Conservation (phyloP, 371 early-diverging fungal genomes). For the Nematocida ausubeli region DNA sequence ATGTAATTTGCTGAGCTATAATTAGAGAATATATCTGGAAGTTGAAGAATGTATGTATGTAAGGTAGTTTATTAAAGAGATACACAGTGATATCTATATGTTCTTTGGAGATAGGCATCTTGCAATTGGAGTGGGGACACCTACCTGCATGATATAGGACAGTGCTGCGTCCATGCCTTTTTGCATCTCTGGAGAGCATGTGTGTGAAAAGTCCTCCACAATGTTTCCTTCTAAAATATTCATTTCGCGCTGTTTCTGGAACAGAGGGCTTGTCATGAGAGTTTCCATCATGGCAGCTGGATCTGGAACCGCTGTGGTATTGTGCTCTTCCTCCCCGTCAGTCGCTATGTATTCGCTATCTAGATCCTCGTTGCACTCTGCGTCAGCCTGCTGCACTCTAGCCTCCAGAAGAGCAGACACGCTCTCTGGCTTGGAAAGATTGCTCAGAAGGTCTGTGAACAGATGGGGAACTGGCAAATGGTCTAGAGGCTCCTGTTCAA, state of each 20-base stretch:
- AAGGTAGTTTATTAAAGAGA: too few relatives aligned
- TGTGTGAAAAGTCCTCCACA: not conserved
- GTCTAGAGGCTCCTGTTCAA: not conserved
- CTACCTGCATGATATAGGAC: conserved; percentile 20
- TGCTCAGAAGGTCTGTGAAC: not conserved
- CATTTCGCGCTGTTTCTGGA: conserved; percentile 5
- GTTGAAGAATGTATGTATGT: too few relatives aligned
- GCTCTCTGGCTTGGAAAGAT: not conserved
- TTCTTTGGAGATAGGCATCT: not conserved
- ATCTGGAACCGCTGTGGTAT: not conserved
- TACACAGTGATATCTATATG: not conserved
- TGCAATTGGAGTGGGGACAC: conserved; percentile 13
- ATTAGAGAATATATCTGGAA: too few relatives aligned
- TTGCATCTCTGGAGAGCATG: not conserved
- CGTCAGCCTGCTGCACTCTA: not conserved
- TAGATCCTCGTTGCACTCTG: not conserved
- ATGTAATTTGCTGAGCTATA: too few relatives aligned
- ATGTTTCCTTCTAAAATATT: conserved; percentile 8
- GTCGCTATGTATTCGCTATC: not conserved
- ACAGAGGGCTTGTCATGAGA: conserved; percentile 9
- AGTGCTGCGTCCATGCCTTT: not conserved
- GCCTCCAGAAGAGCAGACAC: not conserved
- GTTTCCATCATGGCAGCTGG: not conserved
- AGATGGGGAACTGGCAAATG: not conserved
- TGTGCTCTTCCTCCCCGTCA: not conserved